Evolutionary conservation across 176 grass and related monocot species (phyloP).

Genomic region (Avena insularis): DNA sequence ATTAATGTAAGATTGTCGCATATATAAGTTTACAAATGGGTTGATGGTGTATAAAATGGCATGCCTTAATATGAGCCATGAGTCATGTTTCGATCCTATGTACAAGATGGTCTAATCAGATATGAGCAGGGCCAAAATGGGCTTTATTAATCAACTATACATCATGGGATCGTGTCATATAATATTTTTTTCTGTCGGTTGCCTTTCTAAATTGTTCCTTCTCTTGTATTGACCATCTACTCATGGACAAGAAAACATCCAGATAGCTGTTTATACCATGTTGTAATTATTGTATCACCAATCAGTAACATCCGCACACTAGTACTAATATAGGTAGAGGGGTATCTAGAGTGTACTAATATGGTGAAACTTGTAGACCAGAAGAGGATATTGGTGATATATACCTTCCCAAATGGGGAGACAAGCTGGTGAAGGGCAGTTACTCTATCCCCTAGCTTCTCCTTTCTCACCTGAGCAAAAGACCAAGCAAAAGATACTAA

Average conservation of each 20-base stretch:
- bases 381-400: background rate
- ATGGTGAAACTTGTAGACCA: conserved; percentile 15
- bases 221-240: background rate
- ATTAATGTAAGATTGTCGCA: background rate
- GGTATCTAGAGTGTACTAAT: background rate
- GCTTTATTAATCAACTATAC: background rate
- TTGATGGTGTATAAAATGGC: background rate
- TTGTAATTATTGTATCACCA: background rate
- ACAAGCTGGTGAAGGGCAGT: conserved; percentile 97
- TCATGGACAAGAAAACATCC: conserved; percentile 7
- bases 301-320: background rate
- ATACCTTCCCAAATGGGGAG: conserved; percentile 98
- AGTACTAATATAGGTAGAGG: background rate
- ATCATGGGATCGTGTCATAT: conserved; percentile 17
- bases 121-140: background rate
- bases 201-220: background rate
- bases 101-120: conserved; percentile 1
- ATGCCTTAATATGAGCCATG: background rate
- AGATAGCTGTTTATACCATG: background rate
- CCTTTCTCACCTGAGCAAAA: conserved; percentile 90
- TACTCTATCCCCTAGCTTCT: conserved; percentile 99
- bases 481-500: conserved; percentile 53
- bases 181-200: conserved; percentile 4
- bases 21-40: background rate
- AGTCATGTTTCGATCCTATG: background rate